phyloP scores from a whole-genome alignment of 306 rosid genomes.

The Betula pendula region DNA sequence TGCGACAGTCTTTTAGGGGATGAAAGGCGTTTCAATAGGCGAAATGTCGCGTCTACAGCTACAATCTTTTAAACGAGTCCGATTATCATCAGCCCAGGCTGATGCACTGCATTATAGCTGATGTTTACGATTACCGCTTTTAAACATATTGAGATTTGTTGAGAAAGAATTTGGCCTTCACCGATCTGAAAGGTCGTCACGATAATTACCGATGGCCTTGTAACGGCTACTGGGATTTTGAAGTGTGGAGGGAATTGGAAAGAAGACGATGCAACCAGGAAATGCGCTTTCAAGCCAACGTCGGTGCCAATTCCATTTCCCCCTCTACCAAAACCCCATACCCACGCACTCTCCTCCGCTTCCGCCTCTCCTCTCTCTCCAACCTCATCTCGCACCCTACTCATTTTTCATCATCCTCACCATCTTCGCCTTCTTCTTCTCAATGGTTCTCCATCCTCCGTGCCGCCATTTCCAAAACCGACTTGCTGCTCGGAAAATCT shows the following conservation, averaged over 20 bases:
- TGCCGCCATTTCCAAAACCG: constrained; percentile 48
- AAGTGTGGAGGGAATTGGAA: constrained; percentile 4
- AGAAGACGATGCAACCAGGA: constrained; percentile 28
- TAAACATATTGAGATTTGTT: no score
- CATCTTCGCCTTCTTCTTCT: constrained; percentile 32
- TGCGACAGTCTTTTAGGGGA: no score
- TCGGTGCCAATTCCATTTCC: constrained; percentile 26
- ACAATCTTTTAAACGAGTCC: no score
- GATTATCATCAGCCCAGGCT: no score
- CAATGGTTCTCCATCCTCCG: constrained; percentile 73
- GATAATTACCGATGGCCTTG: neutral
- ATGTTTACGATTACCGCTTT: no score
- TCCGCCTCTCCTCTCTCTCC: constrained; percentile 5
- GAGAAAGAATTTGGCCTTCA: no score
- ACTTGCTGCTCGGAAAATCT: constrained; percentile 60
- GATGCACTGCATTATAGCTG: no score
- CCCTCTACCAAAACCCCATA: constrained; percentile 6
- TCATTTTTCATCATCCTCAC: neutral
- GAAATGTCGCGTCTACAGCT: no score
- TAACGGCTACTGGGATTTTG: neutral
- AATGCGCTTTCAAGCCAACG: constrained; percentile 42
- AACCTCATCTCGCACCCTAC: neutral
- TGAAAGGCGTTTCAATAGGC: no score
- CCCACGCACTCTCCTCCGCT: neutral
- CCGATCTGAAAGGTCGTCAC: neutral